A percentile compares a stretch with the other conserved stretches of the same genome.
phyloP scores from a whole-genome alignment of 345 rosid species.

The Syzygium aromaticum region DNA sequence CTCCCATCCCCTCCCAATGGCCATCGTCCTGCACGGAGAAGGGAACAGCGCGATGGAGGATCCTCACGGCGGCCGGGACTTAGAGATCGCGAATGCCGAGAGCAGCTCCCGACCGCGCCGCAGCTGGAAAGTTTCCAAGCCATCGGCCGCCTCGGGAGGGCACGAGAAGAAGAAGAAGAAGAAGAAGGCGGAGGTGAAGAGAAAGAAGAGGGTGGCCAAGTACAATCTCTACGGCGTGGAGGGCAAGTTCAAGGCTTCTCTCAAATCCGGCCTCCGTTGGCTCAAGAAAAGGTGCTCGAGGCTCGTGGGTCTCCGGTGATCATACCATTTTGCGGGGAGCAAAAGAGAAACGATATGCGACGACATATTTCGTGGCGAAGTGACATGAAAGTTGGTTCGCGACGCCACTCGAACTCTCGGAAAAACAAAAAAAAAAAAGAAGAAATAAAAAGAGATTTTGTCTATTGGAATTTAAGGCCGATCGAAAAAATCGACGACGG shows the following conservation, averaged over 20 bases:
- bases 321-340: accelerated
- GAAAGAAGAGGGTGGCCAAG: constrained; percentile 34
- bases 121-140: neutral
- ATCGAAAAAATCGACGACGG: neutral
- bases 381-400: neutral
- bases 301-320: neutral
- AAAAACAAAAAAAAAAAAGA: no score
- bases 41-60: neutral
- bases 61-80: neutral
- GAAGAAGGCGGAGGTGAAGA: constrained; percentile 36
- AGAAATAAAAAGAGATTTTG: no score
- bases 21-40: neutral
- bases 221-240: constrained; percentile 44
- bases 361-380: neutral
- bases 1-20: neutral
- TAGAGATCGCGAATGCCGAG: neutral
- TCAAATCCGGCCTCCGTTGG: constrained; percentile 43
- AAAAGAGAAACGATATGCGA: neutral
- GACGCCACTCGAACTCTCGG: neutral
- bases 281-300: constrained; percentile 38
- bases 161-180: constrained; percentile 19
- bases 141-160: neutral
- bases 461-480: neutral
- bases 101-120: neutral
- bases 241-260: constrained; percentile 35